Evolutionary conservation across 441 rosid species (phyloP), one percentile per base, ranked within the genome.

Genomic region (Melastoma candidum): DNA sequence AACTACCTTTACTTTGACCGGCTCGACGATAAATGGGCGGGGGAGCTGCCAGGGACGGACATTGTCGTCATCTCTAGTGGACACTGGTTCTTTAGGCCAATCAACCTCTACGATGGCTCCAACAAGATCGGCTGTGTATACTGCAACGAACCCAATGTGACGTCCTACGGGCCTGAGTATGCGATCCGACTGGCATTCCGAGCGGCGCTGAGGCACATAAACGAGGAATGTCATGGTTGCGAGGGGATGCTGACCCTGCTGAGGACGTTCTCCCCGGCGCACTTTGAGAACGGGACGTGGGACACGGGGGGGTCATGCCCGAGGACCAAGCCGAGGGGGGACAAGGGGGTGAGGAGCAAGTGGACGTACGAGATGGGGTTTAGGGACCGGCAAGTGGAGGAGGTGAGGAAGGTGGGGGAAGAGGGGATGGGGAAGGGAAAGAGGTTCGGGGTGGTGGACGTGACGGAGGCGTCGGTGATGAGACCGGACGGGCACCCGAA

Each of bases 401-500:
- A 85, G 71, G 7, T 77, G 7, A 65, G 67, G 24, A 61, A 39
- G 17, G 69, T 69, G 13, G 60, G 45, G 13, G 69, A 7, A 58
- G 13, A 12, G 10, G 67, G 56, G 11, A 7, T 54, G 2, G 53
- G 53, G 53, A 29, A 27, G 10, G 76, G 81, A 53, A 77, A 66
- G 65, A 63, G 55, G 56, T 76, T 74, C 44, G 85, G 59, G 6
- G 59, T 68, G 53, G 36, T 85, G 74, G 97, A 88, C 56, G 75
- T 92, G 12, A 85, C 90, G 0, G 71, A 44, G 59, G 85, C 83
- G 1, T 86, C 81, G 98, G 11, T 74, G 44, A 76, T 88, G 87
- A 78, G 92, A 66, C 84, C 92, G 0, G 95, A 92, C 50, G 97
- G 93, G 3, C 97, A 89, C 43, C 97, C 97, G 0, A 76, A 81